Evolutionary conservation across 1,139 yeast species (phyloP).

Genomic region (Yamadazyma dendronema): DNA sequence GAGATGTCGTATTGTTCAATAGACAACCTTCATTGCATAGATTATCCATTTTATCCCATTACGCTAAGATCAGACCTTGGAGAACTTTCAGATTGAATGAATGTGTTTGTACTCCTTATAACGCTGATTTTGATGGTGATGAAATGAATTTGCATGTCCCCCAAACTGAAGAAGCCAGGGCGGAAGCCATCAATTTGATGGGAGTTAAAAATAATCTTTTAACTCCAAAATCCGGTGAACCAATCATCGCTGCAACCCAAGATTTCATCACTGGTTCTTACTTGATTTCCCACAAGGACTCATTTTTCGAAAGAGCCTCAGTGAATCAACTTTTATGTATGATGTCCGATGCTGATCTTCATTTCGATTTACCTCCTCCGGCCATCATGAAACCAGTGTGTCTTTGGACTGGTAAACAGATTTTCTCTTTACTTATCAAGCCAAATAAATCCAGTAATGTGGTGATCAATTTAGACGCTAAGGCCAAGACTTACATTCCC

Average conservation of each 20-base stretch:
- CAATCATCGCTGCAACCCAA: conserved; percentile 98
- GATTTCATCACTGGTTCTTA: conserved; percentile 98
- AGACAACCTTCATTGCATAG: conserved; percentile 98
- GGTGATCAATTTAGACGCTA: conserved; percentile 88
- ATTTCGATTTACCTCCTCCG: conserved; percentile 95
- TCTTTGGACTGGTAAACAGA: conserved; percentile 97
- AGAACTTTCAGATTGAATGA: conserved; percentile 95
- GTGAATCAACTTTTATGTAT: conserved; percentile 80
- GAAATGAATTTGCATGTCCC: conserved; percentile 99
- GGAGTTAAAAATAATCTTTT: conserved; percentile 93
- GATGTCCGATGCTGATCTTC: conserved; percentile 92
- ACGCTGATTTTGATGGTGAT: conserved; percentile 99
- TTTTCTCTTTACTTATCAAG: conserved; percentile 79
- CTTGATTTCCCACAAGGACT: conserved; percentile 87
- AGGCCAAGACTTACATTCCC: conserved; percentile 85
- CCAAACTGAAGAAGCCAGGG: conserved; percentile 98
- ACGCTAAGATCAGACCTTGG: conserved; percentile 97
- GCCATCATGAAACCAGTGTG: conserved; percentile 84
- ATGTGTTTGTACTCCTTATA: conserved; percentile 99
- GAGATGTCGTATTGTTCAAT: conserved; percentile 92
- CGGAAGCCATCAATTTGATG: conserved; percentile 97
- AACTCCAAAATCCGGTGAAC: conserved; percentile 98
- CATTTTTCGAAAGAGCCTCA: conserved; percentile 85
- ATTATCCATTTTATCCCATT: conserved; percentile 89
- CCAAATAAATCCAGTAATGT: conserved; percentile 80